Conservation (phyloP, 805 yeast species). For the Saccharomycopsis vini region DNA sequence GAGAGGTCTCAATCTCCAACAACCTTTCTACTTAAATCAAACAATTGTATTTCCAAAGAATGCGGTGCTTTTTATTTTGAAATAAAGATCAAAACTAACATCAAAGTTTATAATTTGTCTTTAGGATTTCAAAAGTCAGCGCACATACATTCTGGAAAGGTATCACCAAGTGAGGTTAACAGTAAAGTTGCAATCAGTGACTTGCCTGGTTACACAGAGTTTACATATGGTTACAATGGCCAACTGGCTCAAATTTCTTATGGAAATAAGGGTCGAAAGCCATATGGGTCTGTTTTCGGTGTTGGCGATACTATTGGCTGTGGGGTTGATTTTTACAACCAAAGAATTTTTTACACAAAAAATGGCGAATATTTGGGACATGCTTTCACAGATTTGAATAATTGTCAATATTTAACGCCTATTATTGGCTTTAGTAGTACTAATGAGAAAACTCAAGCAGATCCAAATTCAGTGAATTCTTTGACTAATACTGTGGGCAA, state of each 20-base stretch:
- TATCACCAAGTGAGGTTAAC: neutral
- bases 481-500: slow-evolving; percentile 1
- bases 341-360: slow-evolving; percentile 65
- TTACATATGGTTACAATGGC: slow-evolving; percentile 47
- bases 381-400: slow-evolving; percentile 38
- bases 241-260: slow-evolving; percentile 37
- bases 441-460: neutral
- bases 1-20: neutral
- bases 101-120: slow-evolving; percentile 14
- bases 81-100: slow-evolving; percentile 11
- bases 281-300: slow-evolving; percentile 39
- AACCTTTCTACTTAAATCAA: slow-evolving; percentile 11
- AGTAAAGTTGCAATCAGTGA: slow-evolving; percentile 2
- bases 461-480: neutral
- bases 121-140: slow-evolving; percentile 13
- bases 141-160: neutral
- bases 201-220: slow-evolving; percentile 38
- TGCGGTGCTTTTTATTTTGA: slow-evolving; percentile 18
- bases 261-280: slow-evolving; percentile 30
- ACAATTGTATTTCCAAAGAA: slow-evolving; percentile 10
- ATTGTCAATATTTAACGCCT: slow-evolving; percentile 38
- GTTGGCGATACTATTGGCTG: slow-evolving; percentile 68
- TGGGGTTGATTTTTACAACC: slow-evolving; percentile 63
- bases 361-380: slow-evolving; percentile 62
- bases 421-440: slow-evolving; percentile 32